Conservation (phyloP, 1,139 yeast genomes). For the Taiozyma sp. region DNA sequence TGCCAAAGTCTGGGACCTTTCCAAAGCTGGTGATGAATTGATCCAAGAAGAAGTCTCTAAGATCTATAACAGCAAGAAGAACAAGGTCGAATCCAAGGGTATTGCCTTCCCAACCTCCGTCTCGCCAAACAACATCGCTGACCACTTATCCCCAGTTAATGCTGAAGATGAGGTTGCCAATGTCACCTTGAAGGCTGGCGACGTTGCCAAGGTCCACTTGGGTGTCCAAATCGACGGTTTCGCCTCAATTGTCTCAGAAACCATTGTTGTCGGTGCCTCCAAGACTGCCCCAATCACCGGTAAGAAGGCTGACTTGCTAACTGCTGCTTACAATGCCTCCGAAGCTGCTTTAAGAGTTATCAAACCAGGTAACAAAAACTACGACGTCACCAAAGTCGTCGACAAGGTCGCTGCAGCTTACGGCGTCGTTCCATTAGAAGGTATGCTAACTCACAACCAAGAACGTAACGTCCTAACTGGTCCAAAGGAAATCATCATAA, state of each 20-base stretch:
- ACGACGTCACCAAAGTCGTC: constrained; percentile 72
- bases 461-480: constrained; percentile 68
- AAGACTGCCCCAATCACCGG: constrained; percentile 47
- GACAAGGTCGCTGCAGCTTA: constrained; percentile 58
- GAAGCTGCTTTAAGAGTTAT: constrained; percentile 77
- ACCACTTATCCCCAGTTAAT: constrained; percentile 63
- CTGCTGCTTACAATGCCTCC: constrained; percentile 73
- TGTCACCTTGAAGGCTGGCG: constrained; percentile 57
- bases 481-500: constrained; percentile 70
- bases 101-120: constrained; percentile 80
- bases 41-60: constrained; percentile 57
- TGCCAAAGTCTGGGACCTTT: constrained; percentile 55
- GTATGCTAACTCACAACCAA: constrained; percentile 76
- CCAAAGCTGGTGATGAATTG: constrained; percentile 62
- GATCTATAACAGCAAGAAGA: constrained; percentile 61
- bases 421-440: constrained; percentile 64
- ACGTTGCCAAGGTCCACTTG: constrained; percentile 68
- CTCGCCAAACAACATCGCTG: constrained; percentile 70
- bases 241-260: constrained; percentile 69
- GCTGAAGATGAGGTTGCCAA: constrained; percentile 55
- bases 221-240: constrained; percentile 80
- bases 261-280: constrained; percentile 50
- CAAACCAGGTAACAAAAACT: constrained; percentile 67
- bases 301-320: constrained; percentile 59
- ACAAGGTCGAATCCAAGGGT: constrained; percentile 51